Evolutionary conservation across 2,329 filamentous ascomycete genomes (phyloP).

Genomic region (Ophiocordyceps camponoti-rufipedis): DNA sequence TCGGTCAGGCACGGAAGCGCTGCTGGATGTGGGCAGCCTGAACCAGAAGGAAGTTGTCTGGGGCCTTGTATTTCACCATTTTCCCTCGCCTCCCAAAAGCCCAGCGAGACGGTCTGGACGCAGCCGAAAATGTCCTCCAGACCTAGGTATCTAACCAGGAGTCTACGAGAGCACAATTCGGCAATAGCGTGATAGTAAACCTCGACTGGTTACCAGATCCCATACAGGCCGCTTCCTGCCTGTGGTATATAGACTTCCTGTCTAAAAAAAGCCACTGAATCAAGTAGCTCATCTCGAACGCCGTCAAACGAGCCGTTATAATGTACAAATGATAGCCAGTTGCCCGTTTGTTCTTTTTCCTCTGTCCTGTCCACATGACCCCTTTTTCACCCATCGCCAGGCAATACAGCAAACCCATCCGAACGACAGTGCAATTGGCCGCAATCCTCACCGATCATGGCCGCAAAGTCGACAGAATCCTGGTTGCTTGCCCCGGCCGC

Average conservation of each 20-base stretch:
- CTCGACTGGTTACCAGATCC: neutral
- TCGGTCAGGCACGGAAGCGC: conserved; percentile 4
- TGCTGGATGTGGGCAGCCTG: neutral
- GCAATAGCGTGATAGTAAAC: neutral
- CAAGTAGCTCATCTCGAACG: neutral
- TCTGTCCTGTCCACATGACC: neutral
- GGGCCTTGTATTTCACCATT: neutral
- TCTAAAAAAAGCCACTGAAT: neutral
- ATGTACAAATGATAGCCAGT: neutral
- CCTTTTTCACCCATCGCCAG: no score
- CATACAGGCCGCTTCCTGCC: neutral
- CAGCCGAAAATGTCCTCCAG: no score
- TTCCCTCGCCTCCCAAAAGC: neutral
- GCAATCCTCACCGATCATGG: neutral
- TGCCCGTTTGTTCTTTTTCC: neutral
- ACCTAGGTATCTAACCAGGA: no score
- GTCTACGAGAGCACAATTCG: no score
- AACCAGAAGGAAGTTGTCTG: neutral
- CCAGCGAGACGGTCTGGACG: no score
- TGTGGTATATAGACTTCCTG: neutral
- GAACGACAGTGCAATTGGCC: no score
- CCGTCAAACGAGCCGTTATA: neutral
- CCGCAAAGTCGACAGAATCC: no score
- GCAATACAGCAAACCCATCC: no score
- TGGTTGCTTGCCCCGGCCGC: neutral